Evolutionary conservation across 2,329 filamentous ascomycete species (phyloP).

Genomic region (Venturia carpophila): DNA sequence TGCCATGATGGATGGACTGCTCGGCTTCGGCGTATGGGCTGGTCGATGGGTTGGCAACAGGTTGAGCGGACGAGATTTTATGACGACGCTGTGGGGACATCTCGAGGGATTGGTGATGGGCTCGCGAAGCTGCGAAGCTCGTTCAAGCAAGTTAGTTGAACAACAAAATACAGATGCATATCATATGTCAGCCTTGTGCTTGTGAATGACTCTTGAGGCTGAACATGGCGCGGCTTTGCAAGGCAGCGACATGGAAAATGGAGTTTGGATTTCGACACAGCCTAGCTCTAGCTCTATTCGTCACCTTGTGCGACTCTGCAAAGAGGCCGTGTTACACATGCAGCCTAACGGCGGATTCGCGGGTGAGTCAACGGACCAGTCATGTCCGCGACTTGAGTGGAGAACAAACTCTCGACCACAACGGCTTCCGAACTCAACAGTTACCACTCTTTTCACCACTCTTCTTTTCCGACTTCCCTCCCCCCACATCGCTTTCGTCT

Average conservation of each 20-base stretch:
- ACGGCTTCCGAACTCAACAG: neutral
- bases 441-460: too few relatives aligned
- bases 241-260: neutral
- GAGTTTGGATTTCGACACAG: neutral
- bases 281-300: neutral
- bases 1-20: slow-evolving; percentile 4
- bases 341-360: neutral
- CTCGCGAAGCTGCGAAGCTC: neutral
- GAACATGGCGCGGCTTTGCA: neutral
- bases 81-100: neutral
- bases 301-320: neutral
- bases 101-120: slow-evolving; percentile 5
- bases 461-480: neutral
- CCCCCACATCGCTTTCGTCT: neutral
- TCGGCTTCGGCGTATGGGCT: neutral
- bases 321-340: neutral
- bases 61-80: neutral
- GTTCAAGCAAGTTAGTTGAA: neutral
- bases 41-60: neutral
- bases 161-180: neutral
- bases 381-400: neutral
- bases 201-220: neutral
- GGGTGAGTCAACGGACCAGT: slow-evolving; percentile 3
- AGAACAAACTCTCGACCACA: neutral
- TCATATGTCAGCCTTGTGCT: neutral